Conservation (phyloP, 352 stramenopile genomes). For the Phytopythium cucurbitacearum region DNA sequence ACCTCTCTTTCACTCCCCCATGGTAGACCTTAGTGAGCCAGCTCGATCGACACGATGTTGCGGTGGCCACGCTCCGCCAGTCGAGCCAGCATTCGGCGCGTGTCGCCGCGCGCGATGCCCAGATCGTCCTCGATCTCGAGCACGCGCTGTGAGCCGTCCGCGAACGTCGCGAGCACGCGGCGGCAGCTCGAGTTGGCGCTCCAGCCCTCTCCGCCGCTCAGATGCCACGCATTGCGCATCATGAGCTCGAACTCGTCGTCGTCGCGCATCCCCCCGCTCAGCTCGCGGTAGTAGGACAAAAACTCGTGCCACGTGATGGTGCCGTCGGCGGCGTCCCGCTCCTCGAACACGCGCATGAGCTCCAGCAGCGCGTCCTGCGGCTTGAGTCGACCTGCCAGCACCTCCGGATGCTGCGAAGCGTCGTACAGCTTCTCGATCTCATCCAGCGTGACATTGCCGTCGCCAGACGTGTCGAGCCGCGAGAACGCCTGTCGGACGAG, state of each 20-base stretch:
- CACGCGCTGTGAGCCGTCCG: slow-evolving; percentile 62
- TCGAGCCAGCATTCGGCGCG: slow-evolving; percentile 45
- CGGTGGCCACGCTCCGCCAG: slow-evolving; percentile 48
- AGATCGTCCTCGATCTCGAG: slow-evolving; percentile 72
- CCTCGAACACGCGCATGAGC: slow-evolving; percentile 74
- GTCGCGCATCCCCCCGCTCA: slow-evolving; percentile 68
- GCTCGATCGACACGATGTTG: slow-evolving; percentile 50
- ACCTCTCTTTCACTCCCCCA: neutral
- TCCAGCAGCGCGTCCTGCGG: slow-evolving; percentile 71
- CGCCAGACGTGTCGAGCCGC: slow-evolving; percentile 55
- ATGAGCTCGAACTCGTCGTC: slow-evolving; percentile 89
- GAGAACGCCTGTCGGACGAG: slow-evolving; percentile 87
- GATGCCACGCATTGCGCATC: slow-evolving; percentile 82
- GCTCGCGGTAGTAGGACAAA: slow-evolving; percentile 88
- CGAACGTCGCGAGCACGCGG: slow-evolving; percentile 67
- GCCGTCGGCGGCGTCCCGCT: slow-evolving; percentile 23
- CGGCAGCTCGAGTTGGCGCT: slow-evolving; percentile 72
- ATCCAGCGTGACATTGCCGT: slow-evolving; percentile 55
- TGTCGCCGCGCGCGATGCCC: slow-evolving; percentile 38
- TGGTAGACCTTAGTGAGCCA: slow-evolving; percentile 18
- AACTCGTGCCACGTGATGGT: slow-evolving; percentile 84
- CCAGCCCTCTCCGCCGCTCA: slow-evolving; percentile 74
- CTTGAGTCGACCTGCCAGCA: slow-evolving; percentile 55
- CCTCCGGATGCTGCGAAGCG: slow-evolving; percentile 75
- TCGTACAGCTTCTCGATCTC: slow-evolving; percentile 78